These are phyloP conservation scores for Aristolochia contorta DNA, from an alignment of 164 flowering plant species.

Conservation along the genomic window DNA sequence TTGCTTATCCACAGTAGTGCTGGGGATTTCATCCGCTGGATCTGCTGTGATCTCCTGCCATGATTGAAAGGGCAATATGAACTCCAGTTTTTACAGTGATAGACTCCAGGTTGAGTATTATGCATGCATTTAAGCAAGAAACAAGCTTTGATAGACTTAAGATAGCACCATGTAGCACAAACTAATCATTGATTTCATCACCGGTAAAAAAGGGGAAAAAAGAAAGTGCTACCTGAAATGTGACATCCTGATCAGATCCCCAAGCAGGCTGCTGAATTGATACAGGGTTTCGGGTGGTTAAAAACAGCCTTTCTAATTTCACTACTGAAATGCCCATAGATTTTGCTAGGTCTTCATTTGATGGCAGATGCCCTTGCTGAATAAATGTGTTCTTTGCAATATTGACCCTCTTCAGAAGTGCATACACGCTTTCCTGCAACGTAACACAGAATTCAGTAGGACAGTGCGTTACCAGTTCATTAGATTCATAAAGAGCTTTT, in stretches of 20 bases:
- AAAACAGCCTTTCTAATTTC: slow-evolving; percentile 44
- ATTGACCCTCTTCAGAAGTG: slow-evolving; percentile 35
- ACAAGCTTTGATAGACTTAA: too few species aligned
- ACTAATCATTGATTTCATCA: too few species aligned
- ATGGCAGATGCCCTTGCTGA: slow-evolving; percentile 55
- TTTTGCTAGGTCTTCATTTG: slow-evolving; percentile 62
- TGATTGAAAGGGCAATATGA: too few species aligned
- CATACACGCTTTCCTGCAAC: slow-evolving; percentile 61
- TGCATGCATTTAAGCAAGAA: too few species aligned
- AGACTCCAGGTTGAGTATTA: too few species aligned
- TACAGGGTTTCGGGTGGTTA: slow-evolving; percentile 39
- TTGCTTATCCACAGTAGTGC: slow-evolving; percentile 39
- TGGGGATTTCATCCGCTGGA: slow-evolving; percentile 48
- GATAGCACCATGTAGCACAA: too few species aligned
- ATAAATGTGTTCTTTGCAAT: slow-evolving; percentile 42
- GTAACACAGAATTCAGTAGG: not conserved
- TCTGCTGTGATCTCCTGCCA: slow-evolving; percentile 84
- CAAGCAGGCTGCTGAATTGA: slow-evolving; percentile 69
- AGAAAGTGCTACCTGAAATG: slow-evolving; percentile 52
- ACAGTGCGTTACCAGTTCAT: too few species aligned
- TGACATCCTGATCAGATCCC: slow-evolving; percentile 50
- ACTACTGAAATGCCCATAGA: slow-evolving; percentile 57
- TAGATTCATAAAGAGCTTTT: too few species aligned
- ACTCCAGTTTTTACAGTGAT: too few species aligned
- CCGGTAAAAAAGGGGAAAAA: too few species aligned